Evolutionary conservation across 768 basidiomycete genomes (phyloP), one percentile per base, ranked within the genome.

Genomic region (Coprinellus aureogranulatus): DNA sequence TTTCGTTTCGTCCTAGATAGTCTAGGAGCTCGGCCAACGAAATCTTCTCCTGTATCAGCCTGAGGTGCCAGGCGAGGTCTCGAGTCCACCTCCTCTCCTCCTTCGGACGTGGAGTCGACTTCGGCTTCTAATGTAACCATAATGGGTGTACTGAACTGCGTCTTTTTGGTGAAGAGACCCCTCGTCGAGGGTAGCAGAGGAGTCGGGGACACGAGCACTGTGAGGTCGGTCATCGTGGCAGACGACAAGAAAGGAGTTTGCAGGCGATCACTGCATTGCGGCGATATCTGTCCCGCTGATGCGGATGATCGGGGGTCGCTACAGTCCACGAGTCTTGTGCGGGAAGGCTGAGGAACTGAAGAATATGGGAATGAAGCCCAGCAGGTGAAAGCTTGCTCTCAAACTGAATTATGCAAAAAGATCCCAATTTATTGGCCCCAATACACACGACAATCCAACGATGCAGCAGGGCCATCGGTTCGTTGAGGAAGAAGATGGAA

Each of bases 171-270:
- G 55, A 77, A 76, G 1, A 76, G 74, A 44, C 67, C 62, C 12
- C 65, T 67, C 42, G 71, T 68, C 40, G 65, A 61, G 31, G 77
- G 75, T 59, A 77, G 73, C 47, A 80, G 67, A 30, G 78, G 76
- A 20, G 74, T 73, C 2, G 80, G 78, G n/a, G 78, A 75, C 41
- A 81, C 70, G 45, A 83, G 75, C 27, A 81, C 79, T 1, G 81
- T 82, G 20, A 82, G 73, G 66, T 82, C 81, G 3, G 81, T 73
- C 80, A 81, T 81, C 40, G 63, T 63, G 61, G 61, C 57, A n/a
- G 53, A 55, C 34, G 44, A 20, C 25, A 47, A 48, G 44, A 14
- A 34, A 34, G 8, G 14, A 34, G 34, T n/a, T n/a, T n/a, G n/a
- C n/a, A n/a, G n/a, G n/a, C n/a, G n/a, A n/a, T n/a, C n/a, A n/a